Conservation (phyloP, 306 rosid species). For the Comarum palustre region DNA sequence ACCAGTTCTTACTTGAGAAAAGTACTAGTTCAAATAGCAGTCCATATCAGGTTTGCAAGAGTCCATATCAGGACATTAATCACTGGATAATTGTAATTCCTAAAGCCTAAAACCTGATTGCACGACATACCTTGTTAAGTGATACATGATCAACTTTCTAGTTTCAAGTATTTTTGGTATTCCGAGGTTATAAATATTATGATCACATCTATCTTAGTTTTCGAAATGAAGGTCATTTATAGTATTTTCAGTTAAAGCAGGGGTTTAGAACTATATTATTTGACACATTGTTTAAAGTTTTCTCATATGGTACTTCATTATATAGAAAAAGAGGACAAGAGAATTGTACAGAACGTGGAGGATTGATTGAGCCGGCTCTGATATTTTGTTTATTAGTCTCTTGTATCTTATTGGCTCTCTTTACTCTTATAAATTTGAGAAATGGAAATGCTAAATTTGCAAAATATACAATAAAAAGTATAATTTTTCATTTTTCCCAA, state of each 20-base stretch:
- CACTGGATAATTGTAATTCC: neutral
- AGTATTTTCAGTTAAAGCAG: neutral
- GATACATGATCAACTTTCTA: neutral
- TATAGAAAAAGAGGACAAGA: neutral
- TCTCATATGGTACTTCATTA: neutral
- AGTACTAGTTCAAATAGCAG: too few species aligned
- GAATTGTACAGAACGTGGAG: neutral
- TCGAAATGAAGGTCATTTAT: neutral
- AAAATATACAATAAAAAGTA: neutral
- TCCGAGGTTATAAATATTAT: neutral
- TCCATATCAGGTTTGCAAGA: neutral
- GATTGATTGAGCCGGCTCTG: conserved; percentile 45
- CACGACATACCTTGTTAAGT: neutral
- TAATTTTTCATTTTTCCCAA: neutral
- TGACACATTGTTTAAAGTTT: neutral
- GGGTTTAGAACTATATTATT: neutral
- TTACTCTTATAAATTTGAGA: conserved; percentile 29
- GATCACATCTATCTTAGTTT: neutral
- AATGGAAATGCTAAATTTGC: conserved; percentile 24
- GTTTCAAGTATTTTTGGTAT: neutral
- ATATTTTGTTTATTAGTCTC: conserved; percentile 28
- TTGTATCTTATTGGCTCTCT: conserved; percentile 23
- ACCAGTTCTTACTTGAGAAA: too few species aligned
- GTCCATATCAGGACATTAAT: neutral
- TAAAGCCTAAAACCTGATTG: neutral